These are phyloP conservation scores for Tolypocladium amazonense DNA, from an alignment of 2,329 filamentous ascomycete species.

Conservation along the genomic window DNA sequence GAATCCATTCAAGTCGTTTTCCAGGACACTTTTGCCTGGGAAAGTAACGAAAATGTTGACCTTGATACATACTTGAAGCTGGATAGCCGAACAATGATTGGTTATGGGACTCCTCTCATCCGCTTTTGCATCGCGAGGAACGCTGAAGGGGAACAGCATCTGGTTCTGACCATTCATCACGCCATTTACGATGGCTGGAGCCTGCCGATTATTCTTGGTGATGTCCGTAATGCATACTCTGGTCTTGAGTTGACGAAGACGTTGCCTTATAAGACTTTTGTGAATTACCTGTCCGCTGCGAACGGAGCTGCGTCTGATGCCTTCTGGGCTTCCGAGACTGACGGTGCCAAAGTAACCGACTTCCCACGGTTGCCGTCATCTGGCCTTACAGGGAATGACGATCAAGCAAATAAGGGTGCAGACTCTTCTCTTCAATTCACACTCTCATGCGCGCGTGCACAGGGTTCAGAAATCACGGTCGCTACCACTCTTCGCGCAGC, in stretches of 20 bases:
- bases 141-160: not conserved
- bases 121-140: not conserved
- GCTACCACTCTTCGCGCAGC: slow-evolving; percentile 14
- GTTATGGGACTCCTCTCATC: slow-evolving; percentile 4
- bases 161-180: slow-evolving; percentile 13
- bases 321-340: not conserved
- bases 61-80: not conserved
- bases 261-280: slow-evolving; percentile 5
- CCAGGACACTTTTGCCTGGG: not conserved
- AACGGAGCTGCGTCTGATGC: not conserved
- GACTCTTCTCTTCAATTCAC: slow-evolving; percentile 1
- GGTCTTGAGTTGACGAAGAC: not conserved
- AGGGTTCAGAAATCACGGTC: slow-evolving; percentile 1
- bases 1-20: not conserved
- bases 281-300: not conserved
- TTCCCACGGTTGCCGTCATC: not conserved
- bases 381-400: not conserved
- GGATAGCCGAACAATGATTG: not conserved
- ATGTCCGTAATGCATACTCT: slow-evolving; percentile 1
- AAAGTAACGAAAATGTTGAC: not conserved
- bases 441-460: not conserved
- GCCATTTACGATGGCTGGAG: slow-evolving; percentile 14
- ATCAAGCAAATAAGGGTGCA: not conserved
- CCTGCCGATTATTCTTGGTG: not conserved
- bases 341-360: not conserved